Evolutionary conservation across 129 eudicot genomes (phyloP), one percentile per base, ranked within the genome.

Genomic region (Flaveria brownii): DNA sequence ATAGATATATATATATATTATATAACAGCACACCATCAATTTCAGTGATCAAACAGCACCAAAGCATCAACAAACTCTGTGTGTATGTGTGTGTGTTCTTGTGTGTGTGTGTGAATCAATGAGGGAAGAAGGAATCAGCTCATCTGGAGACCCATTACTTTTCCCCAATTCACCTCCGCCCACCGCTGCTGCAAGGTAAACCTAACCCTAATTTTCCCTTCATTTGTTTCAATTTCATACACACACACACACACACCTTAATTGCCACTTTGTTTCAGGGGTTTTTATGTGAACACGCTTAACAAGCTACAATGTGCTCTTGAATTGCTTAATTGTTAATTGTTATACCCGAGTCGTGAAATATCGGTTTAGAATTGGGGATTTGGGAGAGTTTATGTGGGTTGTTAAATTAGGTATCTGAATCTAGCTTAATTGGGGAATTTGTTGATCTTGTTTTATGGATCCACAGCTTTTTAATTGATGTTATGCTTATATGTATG

Each of bases 41-140:
- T 71, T 62, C 26, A 20, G 81, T 41, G 69, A 51, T 15, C 72
- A 77, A 25, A 72, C 79, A 60, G 78, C 25, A 56, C 41, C 65
- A 59, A 77, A 76, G 71, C 22, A 76, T 76, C 64, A 63, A 36
- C 30, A 73, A 56, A 17, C 65, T 14, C 65, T 26, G 65, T 64
- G 33, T 22, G 78, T 30, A 55, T 16, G 43, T 2, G 80, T 30
- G 33, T 25, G 78, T 70, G 62, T 6, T 28, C 30, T 28, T 26
- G 65, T 52, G 33, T 22, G 78, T 30, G 78, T 70, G 62, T 6
- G 73, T 61, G 71, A 46, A 73, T 60, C 17, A 66, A 89, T 93
- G 98, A 88, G 85, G 77, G 98, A 93, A 80, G 98, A 93, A 82
- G 98, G 85, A 17, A 85, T 88, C 41, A 93, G 98, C 89, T 88